Percentiles rank a stretch among this genome's conserved stretches.
Conservation (phyloP, 2,329 filamentous ascomycete genomes). For the Xylaria sp. region DNA sequence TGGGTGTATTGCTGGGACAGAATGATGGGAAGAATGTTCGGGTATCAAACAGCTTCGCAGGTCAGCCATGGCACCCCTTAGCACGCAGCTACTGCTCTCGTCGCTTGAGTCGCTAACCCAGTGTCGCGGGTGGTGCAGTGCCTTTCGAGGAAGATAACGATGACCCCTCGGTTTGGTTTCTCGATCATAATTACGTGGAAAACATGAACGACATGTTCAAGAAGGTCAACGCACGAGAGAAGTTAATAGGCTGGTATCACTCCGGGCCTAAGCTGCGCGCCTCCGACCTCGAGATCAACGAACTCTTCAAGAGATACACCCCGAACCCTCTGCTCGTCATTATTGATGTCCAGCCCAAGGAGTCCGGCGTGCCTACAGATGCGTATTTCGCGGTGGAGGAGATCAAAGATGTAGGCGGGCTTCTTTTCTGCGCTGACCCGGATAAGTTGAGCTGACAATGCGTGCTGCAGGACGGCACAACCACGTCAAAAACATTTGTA, state of each 20-base stretch:
- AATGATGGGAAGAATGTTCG: slow-evolving; percentile 96
- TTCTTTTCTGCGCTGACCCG: not conserved
- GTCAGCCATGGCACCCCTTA: slow-evolving; percentile 60
- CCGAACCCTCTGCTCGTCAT: slow-evolving; percentile 96
- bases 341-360: slow-evolving; percentile 97
- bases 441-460: slow-evolving; percentile 31
- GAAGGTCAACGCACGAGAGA: slow-evolving; percentile 98
- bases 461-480: slow-evolving; percentile 84
- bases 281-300: slow-evolving; percentile 98
- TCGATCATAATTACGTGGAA: slow-evolving; percentile 99
- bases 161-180: slow-evolving; percentile 97
- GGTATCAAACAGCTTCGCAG: slow-evolving; percentile 98
- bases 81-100: not conserved
- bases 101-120: slow-evolving; percentile 27
- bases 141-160: slow-evolving; percentile 99
- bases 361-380: slow-evolving; percentile 96
- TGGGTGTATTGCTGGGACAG: slow-evolving; percentile 93
- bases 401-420: slow-evolving; percentile 93
- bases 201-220: slow-evolving; percentile 99
- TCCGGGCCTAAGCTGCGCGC: slow-evolving; percentile 96
- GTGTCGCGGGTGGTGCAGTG: slow-evolving; percentile 63
- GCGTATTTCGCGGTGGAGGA: slow-evolving; percentile 99
- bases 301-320: slow-evolving; percentile 99
- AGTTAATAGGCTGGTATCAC: slow-evolving; percentile 99
- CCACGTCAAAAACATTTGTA: slow-evolving; percentile 96